phyloP scores from a whole-genome alignment of 305 asterid species.

The Fraxinus dipetala region DNA sequence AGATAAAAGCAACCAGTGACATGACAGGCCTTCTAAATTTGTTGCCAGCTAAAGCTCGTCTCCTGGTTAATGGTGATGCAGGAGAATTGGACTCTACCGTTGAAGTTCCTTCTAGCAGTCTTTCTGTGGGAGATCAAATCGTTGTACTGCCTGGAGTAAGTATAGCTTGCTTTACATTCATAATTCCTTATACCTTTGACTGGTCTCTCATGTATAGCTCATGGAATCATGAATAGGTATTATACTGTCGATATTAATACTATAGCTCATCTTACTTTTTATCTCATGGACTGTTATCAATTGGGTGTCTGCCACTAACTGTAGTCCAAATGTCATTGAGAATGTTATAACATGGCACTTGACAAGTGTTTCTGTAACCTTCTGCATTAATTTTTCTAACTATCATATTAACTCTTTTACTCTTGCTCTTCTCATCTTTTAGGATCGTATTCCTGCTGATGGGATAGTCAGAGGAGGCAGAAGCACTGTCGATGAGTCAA shows the following conservation, averaged over 20 bases:
- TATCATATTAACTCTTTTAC: conserved; percentile 1
- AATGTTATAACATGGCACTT: neutral
- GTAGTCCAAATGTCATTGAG: neutral
- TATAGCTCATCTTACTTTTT: conserved; percentile 8
- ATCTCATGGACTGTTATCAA: conserved; percentile 2
- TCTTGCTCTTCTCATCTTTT: conserved; percentile 23
- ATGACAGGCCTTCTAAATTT: conserved; percentile 87
- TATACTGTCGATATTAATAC: conserved; percentile 8
- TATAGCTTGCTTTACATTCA: conserved; percentile 25
- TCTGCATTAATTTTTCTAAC: conserved; percentile 1
- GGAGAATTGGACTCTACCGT: conserved; percentile 61
- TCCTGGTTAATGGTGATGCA: conserved; percentile 51
- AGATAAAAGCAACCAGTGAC: conserved; percentile 91
- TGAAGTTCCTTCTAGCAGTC: conserved; percentile 84
- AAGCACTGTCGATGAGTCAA: conserved; percentile 97
- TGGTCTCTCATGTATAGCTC: conserved; percentile 16
- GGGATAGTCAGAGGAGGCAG: conserved; percentile 85
- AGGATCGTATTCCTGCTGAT: conserved; percentile 99
- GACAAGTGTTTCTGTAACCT: neutral
- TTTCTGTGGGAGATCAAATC: conserved; percentile 88
- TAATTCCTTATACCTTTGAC: conserved; percentile 7
- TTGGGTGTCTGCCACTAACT: conserved; percentile 11
- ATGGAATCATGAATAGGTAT: conserved; percentile 8
- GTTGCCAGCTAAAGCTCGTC: conserved; percentile 97
- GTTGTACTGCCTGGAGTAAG: conserved; percentile 95